Evolutionary conservation across 2,329 filamentous ascomycete genomes (phyloP).

Genomic region (Pleomassaria siparia): DNA sequence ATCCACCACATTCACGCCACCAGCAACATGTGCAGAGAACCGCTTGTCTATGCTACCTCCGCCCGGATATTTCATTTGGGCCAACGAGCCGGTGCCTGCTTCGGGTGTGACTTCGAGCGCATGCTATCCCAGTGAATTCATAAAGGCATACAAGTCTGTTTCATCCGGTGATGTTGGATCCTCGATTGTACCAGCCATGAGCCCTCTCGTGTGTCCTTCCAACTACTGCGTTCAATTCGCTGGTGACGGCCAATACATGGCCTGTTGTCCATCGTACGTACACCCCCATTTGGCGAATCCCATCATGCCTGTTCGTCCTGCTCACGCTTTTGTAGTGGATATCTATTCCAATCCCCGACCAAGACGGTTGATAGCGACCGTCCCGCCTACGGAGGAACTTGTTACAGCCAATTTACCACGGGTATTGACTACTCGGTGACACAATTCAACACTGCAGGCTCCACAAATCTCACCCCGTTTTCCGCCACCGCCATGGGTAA

Average conservation of each 20-base stretch:
- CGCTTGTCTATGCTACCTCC: constrained; percentile 24
- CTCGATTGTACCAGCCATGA: constrained; percentile 28
- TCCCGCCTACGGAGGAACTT: constrained; percentile 30
- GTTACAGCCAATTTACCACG: constrained; percentile 23
- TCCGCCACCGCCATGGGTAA: constrained; percentile 6
- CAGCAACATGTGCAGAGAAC: constrained; percentile 25
- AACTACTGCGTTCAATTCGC: constrained; percentile 24
- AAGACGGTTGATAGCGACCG: constrained; percentile 17
- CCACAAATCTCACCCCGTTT: constrained; percentile 10
- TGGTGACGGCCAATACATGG: constrained; percentile 24
- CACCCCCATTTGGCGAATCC: neutral
- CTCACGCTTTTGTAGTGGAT: constrained; percentile 15
- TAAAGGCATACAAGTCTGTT: constrained; percentile 22
- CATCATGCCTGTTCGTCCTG: neutral
- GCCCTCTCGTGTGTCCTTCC: constrained; percentile 26
- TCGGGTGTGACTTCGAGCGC: constrained; percentile 17
- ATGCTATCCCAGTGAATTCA: constrained; percentile 29
- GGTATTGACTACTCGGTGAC: constrained; percentile 18
- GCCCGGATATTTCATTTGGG: constrained; percentile 26
- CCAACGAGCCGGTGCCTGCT: constrained; percentile 28
- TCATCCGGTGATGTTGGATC: constrained; percentile 9
- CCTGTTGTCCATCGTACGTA: constrained; percentile 30
- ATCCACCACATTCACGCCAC: constrained; percentile 28
- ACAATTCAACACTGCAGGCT: constrained; percentile 18
- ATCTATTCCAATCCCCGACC: constrained; percentile 18